Conservation (phyloP, 495 filamentous ascomycete species). For the Hypoxylon fuscum region DNA sequence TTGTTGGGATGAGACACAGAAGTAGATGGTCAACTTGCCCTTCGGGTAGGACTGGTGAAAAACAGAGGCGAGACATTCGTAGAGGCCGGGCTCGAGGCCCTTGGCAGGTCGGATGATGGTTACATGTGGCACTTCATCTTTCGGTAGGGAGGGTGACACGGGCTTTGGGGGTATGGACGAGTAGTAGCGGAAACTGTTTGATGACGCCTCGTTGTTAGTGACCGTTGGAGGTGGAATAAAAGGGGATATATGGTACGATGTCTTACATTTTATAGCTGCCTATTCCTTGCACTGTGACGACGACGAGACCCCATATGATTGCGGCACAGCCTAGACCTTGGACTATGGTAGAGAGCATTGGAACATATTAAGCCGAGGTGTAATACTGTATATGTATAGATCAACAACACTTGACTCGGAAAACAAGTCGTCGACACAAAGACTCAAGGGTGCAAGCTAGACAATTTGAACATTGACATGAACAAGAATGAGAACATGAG, state of each 20-base stretch:
- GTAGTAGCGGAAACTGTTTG: conserved; percentile 62
- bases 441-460: too few species aligned
- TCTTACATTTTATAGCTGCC: conserved; percentile 63
- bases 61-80: conserved; percentile 90
- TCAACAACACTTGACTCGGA: too few species aligned
- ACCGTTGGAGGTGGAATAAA: neutral
- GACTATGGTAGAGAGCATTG: conserved; percentile 48
- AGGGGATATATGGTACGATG: neutral
- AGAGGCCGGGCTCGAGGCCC: conserved; percentile 88
- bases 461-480: too few species aligned
- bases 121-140: conserved; percentile 74
- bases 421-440: neutral
- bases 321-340: conserved; percentile 56
- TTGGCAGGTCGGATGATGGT: conserved; percentile 94
- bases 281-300: conserved; percentile 59
- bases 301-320: conserved; percentile 58
- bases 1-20: conserved; percentile 82
- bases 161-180: conserved; percentile 53
- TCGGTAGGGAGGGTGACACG: conserved; percentile 53
- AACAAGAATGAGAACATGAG: neutral
- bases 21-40: conserved; percentile 78
- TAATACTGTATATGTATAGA: too few species aligned
- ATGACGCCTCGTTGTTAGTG: conserved; percentile 7
- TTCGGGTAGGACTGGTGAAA: conserved; percentile 84
- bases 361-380: conserved; percentile 36